Percentiles rank a stretch among this genome's conserved stretches.
phyloP scores from a whole-genome alignment of 331 rosid species.

The Erythrophleum ivorense region DNA sequence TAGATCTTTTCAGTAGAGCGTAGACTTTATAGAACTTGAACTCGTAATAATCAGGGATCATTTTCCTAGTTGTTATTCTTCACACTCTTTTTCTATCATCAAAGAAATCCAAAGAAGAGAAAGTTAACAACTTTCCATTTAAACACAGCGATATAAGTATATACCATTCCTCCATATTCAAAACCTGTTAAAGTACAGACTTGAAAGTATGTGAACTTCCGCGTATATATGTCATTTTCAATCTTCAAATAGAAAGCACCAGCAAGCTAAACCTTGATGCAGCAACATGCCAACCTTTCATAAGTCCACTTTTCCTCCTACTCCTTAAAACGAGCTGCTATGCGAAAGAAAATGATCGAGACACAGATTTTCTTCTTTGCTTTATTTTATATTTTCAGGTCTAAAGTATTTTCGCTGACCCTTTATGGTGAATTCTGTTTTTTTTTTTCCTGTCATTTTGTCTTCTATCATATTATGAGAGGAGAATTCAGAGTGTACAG shows the following conservation, averaged over 20 bases:
- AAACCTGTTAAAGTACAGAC: too few species aligned
- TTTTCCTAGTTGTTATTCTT: neutral
- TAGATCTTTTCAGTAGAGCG: too few species aligned
- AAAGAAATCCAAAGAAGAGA: constrained; percentile 23
- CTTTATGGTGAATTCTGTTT: neutral
- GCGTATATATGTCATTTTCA: too few species aligned
- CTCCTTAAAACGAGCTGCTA: constrained; percentile 1
- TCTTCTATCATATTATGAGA: neutral
- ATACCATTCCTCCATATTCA: too few species aligned
- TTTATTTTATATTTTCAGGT: neutral
- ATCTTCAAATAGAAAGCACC: constrained; percentile 2
- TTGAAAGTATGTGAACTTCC: too few species aligned
- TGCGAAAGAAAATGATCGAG: neutral
- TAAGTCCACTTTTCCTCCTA: constrained; percentile 35
- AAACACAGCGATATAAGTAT: neutral
- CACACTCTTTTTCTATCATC: constrained; percentile 4
- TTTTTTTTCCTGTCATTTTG: too few species aligned
- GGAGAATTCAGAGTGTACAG: neutral
- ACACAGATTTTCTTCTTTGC: neutral
- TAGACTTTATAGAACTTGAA: neutral
- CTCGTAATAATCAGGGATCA: neutral
- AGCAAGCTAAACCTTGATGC: constrained; percentile 42
- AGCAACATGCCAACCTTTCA: constrained; percentile 38
- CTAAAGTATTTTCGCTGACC: neutral
- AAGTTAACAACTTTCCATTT: constrained; percentile 6